phyloP scores from a whole-genome alignment of 2,329 filamentous ascomycete species.

The Sporothrix humicola region DNA sequence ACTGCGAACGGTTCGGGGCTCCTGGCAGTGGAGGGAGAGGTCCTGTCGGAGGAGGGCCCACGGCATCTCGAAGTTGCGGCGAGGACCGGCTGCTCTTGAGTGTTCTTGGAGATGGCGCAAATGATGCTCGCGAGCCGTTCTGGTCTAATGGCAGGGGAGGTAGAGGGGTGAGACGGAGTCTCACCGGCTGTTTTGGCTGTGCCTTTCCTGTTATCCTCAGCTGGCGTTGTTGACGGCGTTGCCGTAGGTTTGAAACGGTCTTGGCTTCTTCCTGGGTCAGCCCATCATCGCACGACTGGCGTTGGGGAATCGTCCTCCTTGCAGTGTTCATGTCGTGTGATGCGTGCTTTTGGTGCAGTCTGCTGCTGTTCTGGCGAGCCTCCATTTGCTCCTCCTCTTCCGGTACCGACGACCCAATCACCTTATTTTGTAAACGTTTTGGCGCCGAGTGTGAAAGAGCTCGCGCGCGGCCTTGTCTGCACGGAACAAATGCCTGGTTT shows the following conservation, averaged over 20 bases:
- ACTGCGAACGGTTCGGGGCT: constrained; percentile 23
- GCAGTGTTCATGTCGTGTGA: not conserved
- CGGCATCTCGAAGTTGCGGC: constrained; percentile 34
- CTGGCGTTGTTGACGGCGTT: constrained; percentile 35
- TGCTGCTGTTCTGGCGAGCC: not conserved
- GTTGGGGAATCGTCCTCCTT: not conserved
- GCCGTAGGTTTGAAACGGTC: constrained; percentile 29
- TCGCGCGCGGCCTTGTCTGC: constrained; percentile 15
- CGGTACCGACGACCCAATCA: constrained; percentile 29
- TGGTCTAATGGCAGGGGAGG: constrained; percentile 27
- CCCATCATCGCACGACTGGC: not conserved
- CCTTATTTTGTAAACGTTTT: constrained; percentile 32
- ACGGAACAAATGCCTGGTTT: not conserved
- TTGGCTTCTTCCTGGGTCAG: not conserved
- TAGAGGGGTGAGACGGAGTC: constrained; percentile 30
- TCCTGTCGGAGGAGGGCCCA: constrained; percentile 29
- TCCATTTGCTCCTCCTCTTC: constrained; percentile 34
- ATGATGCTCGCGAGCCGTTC: not conserved
- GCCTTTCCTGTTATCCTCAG: constrained; percentile 32
- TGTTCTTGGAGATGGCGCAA: not conserved
- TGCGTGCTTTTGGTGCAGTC: not conserved
- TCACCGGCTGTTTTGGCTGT: constrained; percentile 29
- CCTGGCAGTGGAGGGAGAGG: constrained; percentile 35
- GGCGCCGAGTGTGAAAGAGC: constrained; percentile 28
- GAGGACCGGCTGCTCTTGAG: constrained; percentile 36